A percentile compares a stretch with the other conserved stretches of the same genome.
These are phyloP conservation scores for Liquidambar formosana DNA, from an alignment of 164 flowering plant genomes.

Conservation along the genomic window DNA sequence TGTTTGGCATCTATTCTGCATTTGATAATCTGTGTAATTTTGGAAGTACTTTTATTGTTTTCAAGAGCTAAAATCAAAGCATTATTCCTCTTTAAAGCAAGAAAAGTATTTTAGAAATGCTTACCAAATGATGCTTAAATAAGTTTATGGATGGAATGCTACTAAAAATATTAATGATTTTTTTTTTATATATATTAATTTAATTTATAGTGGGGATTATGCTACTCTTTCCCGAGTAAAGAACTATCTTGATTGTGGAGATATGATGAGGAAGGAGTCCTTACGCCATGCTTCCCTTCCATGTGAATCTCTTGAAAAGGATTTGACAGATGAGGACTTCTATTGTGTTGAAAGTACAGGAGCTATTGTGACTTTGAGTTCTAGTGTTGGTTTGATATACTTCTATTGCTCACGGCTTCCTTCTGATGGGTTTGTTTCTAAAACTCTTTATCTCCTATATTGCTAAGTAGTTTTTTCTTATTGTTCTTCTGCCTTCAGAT, in stretches of 20 bases:
- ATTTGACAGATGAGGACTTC: slow-evolving; percentile 36
- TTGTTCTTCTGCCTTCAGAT: not conserved
- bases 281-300: slow-evolving; percentile 54
- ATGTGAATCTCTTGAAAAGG: slow-evolving; percentile 46
- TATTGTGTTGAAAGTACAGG: slow-evolving; percentile 72
- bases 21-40: too few species aligned
- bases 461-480: not conserved
- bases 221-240: slow-evolving; percentile 39
- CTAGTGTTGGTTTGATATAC: slow-evolving; percentile 59
- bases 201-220: slow-evolving; percentile 50
- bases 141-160: too few species aligned
- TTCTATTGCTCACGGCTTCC: slow-evolving; percentile 87
- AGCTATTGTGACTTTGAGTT: slow-evolving; percentile 62
- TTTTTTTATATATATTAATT: not conserved
- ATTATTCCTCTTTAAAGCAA: too few species aligned
- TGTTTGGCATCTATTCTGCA: too few species aligned
- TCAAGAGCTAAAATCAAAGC: too few species aligned
- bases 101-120: too few species aligned
- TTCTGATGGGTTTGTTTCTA: slow-evolving; percentile 69
- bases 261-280: slow-evolving; percentile 72
- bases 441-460: not conserved
- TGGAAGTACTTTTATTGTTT: too few species aligned
- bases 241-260: slow-evolving; percentile 58
- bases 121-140: too few species aligned
- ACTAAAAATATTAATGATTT: not conserved